Base-by-base conservation (phyloP, 2,329 filamentous ascomycete species). In the Clarireedia hainanense region DNA sequence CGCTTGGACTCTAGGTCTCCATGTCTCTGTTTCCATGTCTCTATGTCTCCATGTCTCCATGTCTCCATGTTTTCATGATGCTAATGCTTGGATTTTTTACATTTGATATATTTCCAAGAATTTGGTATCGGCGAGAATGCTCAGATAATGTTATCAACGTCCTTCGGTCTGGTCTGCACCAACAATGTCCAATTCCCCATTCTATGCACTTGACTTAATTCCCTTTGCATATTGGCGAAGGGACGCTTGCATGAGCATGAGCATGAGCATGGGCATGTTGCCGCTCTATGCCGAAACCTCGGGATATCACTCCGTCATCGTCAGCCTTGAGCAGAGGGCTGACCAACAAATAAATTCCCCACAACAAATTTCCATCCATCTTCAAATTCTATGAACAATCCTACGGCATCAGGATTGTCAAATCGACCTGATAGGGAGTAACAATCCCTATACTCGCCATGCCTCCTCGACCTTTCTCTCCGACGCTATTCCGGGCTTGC, bases 401-500 rank as follows among this genome's bases (percentile, higher is more conserved):
- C 23, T 36, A 17, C 12, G 4, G 20, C 39, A 50, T 20, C 15
- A 43, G 17, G 23, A 43, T 43, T 43, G 17, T 6, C 9, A 20
- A 9, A 43, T 43, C n/a, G 15, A 26, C 12, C 27, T 51, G 9
- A 2, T 34, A 20, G 20, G 14, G 17, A 43, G 15, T 24, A 27
- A 6, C 14, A 20, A 27, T 17, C n/a, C 17, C 12, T 10, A 6
- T 6, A n/a, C 42, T 27, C 47, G 57, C 24, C 6, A 64, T 64
- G 60, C 49, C 52, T 27, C 34, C 58, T 46, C 60, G 60, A 56
- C 39, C 61, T 36, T 20, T 58, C 36, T 47, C 34, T 17, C 48
- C 39, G 10, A 45, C 37, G 6, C 14, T 56, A n/a, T 7, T 56
- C 15, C 45, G 48, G 37, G 39, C 47, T 40, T 27, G 55, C 30